These are phyloP conservation scores for Phialemoniopsis sp. DNA, from an alignment of 2,329 filamentous ascomycete genomes.

Conservation along the genomic window DNA sequence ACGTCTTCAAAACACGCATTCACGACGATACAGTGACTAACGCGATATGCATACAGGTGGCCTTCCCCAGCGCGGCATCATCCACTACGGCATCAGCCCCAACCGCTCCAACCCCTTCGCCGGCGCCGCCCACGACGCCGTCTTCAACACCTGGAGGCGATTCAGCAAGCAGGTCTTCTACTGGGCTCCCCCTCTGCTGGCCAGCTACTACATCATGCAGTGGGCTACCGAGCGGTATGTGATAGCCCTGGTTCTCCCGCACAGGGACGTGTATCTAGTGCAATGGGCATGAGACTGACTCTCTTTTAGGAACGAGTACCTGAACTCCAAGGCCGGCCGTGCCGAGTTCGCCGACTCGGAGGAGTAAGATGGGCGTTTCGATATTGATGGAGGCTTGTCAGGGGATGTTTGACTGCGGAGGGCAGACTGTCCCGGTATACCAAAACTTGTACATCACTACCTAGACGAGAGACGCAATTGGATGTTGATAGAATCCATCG, in stretches of 20 bases:
- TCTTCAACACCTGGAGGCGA: slow-evolving; percentile 95
- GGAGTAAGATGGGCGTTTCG: slow-evolving; percentile 27
- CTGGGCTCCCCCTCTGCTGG: slow-evolving; percentile 73
- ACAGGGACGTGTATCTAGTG: too few relatives aligned
- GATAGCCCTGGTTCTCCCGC: too few relatives aligned
- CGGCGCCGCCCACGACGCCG: slow-evolving; percentile 69
- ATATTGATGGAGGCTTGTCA: background rate
- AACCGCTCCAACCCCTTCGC: slow-evolving; percentile 90
- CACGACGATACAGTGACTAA: slow-evolving; percentile 17
- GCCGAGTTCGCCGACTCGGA: slow-evolving; percentile 41
- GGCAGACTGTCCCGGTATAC: background rate
- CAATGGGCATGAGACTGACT: too few relatives aligned
- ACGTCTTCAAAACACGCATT: background rate
- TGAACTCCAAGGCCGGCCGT: slow-evolving; percentile 75
- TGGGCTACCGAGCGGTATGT: slow-evolving; percentile 89
- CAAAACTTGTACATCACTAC: slow-evolving; percentile 7
- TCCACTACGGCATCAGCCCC: slow-evolving; percentile 71
- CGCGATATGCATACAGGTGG: slow-evolving; percentile 35
- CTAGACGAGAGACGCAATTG: background rate
- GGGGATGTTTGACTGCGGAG: background rate
- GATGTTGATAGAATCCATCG: background rate
- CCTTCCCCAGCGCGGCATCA: slow-evolving; percentile 58
- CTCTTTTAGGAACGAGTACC: slow-evolving; percentile 66
- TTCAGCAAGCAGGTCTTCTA: slow-evolving; percentile 85
- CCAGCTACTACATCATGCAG: slow-evolving; percentile 77